These are phyloP conservation scores for Fermentozyma sake DNA, from an alignment of 1,139 yeast genomes.

Conservation along the genomic window DNA sequence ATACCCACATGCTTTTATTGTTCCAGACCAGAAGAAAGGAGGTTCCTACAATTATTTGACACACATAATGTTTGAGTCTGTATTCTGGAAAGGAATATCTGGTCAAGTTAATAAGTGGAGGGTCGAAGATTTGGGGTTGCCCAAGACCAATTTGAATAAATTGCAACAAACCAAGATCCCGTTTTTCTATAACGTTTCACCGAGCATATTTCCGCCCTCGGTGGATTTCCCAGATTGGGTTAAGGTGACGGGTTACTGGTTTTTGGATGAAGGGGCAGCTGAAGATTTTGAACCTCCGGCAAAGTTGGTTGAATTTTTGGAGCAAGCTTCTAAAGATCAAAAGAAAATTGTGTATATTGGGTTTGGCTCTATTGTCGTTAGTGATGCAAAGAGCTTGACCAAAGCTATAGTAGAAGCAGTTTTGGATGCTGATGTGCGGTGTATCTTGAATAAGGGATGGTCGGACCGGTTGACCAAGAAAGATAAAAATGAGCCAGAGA, in stretches of 20 bases:
- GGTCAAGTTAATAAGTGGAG: conserved; percentile 89
- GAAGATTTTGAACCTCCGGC: conserved; percentile 60
- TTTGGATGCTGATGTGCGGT: conserved; percentile 70
- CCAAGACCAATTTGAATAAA: conserved; percentile 63
- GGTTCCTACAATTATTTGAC: conserved; percentile 91
- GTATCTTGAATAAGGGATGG: conserved; percentile 94
- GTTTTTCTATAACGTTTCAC: conserved; percentile 83
- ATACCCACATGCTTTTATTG: conserved; percentile 93
- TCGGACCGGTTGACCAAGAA: conserved; percentile 57
- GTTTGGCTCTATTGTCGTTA: conserved; percentile 91
- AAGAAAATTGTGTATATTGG: conserved; percentile 87
- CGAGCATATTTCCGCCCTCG: conserved; percentile 84
- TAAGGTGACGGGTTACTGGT: conserved; percentile 94
- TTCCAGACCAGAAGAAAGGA: conserved; percentile 89
- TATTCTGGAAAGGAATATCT: conserved; percentile 92
- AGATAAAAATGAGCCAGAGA: conserved; percentile 34
- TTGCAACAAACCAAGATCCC: conserved; percentile 81
- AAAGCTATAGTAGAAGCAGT: conserved; percentile 78
- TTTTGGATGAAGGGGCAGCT: conserved; percentile 64
- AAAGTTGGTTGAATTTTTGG: conserved; percentile 56
- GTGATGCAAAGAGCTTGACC: conserved; percentile 75
- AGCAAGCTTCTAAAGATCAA: conserved; percentile 52
- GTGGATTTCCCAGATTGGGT: conserved; percentile 95
- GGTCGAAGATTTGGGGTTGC: conserved; percentile 56
- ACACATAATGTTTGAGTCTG: conserved; percentile 86